Evolutionary conservation across 2,329 filamentous ascomycete species (phyloP).

Genomic region (Penicillium hordei): DNA sequence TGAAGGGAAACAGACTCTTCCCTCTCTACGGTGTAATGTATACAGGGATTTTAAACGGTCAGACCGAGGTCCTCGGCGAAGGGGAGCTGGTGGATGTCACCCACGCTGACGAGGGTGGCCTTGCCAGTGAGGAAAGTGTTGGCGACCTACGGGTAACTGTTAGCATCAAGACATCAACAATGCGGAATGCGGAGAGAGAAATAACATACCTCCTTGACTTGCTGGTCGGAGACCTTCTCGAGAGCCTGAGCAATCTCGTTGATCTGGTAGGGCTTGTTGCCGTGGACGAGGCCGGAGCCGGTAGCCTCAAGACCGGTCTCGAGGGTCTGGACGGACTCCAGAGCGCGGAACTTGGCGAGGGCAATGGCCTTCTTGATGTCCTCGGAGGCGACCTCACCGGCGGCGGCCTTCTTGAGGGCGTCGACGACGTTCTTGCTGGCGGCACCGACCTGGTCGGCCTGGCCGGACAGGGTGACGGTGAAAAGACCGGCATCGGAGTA

Average conservation of each 20-base stretch:
- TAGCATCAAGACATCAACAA: slow-evolving; percentile 12
- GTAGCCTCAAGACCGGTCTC: slow-evolving; percentile 77
- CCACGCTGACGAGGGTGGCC: slow-evolving; percentile 84
- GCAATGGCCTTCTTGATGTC: slow-evolving; percentile 89
- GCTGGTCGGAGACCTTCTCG: slow-evolving; percentile 76
- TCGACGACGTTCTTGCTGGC: slow-evolving; percentile 76
- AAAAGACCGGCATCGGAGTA: slow-evolving; percentile 96
- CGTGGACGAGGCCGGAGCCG: slow-evolving; percentile 78
- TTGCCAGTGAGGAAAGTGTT: slow-evolving; percentile 85
- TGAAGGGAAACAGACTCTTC: slow-evolving; percentile 29
- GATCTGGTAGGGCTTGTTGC: slow-evolving; percentile 79
- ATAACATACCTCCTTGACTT: slow-evolving; percentile 76
- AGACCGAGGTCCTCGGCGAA: slow-evolving; percentile 93
- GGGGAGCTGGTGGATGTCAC: slow-evolving; percentile 86
- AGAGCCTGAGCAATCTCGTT: slow-evolving; percentile 75
- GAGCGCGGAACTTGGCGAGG: slow-evolving; percentile 86
- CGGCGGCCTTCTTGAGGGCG: slow-evolving; percentile 75
- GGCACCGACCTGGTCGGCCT: slow-evolving; percentile 68
- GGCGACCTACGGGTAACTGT: slow-evolving; percentile 63
- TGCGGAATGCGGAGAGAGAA: neutral
- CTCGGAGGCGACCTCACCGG: slow-evolving; percentile 75
- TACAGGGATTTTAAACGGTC: slow-evolving; percentile 69
- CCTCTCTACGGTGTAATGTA: slow-evolving; percentile 40
- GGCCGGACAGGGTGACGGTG: slow-evolving; percentile 75
- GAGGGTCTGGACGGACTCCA: slow-evolving; percentile 77